These are phyloP conservation scores for Zygotorulaspora danielsina DNA, from an alignment of 805 yeast species.

Conservation along the genomic window DNA sequence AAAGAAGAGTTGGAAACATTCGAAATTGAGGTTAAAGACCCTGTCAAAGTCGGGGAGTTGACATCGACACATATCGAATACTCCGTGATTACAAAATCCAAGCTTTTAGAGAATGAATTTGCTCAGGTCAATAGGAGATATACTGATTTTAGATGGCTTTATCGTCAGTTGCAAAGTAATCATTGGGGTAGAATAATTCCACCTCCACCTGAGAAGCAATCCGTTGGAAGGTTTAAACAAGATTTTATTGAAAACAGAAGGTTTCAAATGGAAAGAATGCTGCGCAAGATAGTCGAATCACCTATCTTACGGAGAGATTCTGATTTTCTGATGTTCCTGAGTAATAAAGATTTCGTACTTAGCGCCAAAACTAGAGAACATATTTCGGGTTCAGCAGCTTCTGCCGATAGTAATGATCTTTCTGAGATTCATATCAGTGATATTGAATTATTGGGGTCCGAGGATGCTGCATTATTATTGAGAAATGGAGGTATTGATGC, in stretches of 20 bases:
- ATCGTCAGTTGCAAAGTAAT: constrained; percentile 76
- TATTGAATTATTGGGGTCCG: constrained; percentile 30
- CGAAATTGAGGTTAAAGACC: constrained; percentile 79
- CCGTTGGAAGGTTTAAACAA: constrained; percentile 85
- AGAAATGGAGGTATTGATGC: constrained; percentile 34
- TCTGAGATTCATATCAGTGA: constrained; percentile 36
- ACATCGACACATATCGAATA: constrained; percentile 87
- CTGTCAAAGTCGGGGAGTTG: constrained; percentile 85
- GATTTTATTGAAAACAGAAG: constrained; percentile 86
- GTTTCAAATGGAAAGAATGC: constrained; percentile 80
- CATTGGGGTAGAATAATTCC: constrained; percentile 91
- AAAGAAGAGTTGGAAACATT: constrained; percentile 27
- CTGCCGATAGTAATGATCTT: constrained; percentile 39
- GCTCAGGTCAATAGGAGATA: constrained; percentile 75
- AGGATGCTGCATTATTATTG: constrained; percentile 30
- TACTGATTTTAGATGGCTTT: constrained; percentile 90
- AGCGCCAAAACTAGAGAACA: constrained; percentile 71
- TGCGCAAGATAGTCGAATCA: constrained; percentile 59
- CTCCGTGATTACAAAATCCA: constrained; percentile 60
- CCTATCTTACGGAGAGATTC: constrained; percentile 59
- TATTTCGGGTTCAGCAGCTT: constrained; percentile 50
- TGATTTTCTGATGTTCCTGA: constrained; percentile 75
- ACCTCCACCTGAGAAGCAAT: constrained; percentile 94
- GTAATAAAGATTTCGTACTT: constrained; percentile 61
- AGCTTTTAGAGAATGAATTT: constrained; percentile 37